Evolutionary conservation across 2,329 filamentous ascomycete species (phyloP).

Genomic region (Byssochlamys sp.): DNA sequence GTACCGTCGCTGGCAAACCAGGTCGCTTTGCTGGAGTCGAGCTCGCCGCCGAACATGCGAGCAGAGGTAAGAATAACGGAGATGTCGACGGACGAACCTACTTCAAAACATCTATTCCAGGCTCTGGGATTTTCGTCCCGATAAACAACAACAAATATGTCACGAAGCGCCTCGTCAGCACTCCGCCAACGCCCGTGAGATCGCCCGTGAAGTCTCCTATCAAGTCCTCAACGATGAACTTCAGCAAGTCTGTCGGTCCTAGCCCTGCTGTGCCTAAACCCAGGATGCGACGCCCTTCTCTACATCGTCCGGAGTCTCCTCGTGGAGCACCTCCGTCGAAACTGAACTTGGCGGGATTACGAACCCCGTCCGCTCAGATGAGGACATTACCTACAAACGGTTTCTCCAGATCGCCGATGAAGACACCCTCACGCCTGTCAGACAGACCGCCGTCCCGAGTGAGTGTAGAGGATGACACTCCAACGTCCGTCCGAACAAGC

Average conservation of each 20-base stretch:
- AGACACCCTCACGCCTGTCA: conserved; percentile 27
- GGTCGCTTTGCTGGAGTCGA: conserved; percentile 90
- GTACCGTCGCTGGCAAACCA: conserved; percentile 75
- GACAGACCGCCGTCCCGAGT: conserved; percentile 31
- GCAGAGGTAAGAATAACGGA: conserved; percentile 85
- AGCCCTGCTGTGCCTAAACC: conserved; percentile 53
- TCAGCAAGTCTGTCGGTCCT: conserved; percentile 79
- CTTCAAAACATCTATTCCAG: conserved; percentile 67
- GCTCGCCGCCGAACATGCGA: conserved; percentile 67
- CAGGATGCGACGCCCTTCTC: conserved; percentile 57
- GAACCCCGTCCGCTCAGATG: conserved; percentile 44
- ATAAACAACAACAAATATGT: conserved; percentile 60
- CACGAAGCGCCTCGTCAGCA: conserved; percentile 56
- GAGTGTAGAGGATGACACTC: conserved; percentile 29
- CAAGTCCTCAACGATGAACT: conserved; percentile 52
- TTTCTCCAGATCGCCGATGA: conserved; percentile 36
- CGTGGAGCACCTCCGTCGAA: conserved; percentile 50
- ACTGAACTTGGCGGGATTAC: conserved; percentile 45
- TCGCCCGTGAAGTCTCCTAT: conserved; percentile 38
- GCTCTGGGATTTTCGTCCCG: conserved; percentile 88
- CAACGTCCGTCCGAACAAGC: conserved; percentile 20
- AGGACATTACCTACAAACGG: conserved; percentile 28
- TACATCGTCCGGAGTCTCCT: conserved; percentile 83
- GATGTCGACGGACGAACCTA: conserved; percentile 82
- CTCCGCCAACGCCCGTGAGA: conserved; percentile 59